Conservation (phyloP, 257 asterid species). For the Solanum raphanifolium region DNA sequence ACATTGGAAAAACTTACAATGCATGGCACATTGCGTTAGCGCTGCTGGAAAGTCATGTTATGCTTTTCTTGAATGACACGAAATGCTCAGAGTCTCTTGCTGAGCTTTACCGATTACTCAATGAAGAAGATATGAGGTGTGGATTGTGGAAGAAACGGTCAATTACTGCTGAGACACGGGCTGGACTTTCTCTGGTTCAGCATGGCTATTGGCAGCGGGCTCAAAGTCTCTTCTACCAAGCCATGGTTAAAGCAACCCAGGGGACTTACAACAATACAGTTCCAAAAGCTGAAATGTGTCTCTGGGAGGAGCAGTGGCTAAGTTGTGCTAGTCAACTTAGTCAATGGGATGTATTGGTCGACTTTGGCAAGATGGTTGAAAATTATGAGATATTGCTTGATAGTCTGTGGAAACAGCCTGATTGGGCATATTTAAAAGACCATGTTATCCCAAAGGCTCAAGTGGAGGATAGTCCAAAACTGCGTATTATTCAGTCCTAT, state of each 20-base stretch:
- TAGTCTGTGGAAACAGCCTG: constrained; percentile 99
- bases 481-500: constrained; percentile 88
- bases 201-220: constrained; percentile 99
- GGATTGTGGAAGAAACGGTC: constrained; percentile 98
- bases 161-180: constrained; percentile 83
- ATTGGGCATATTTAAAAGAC: constrained; percentile 87
- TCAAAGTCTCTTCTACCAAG: constrained; percentile 91
- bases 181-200: constrained; percentile 97
- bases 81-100: constrained; percentile 98
- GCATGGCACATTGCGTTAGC: constrained; percentile 96
- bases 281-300: constrained; percentile 99
- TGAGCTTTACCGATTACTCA: constrained; percentile 92
- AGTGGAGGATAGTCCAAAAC: constrained; percentile 94
- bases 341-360: constrained; percentile 95
- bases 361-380: constrained; percentile 86
- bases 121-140: constrained; percentile 99
- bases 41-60: constrained; percentile 93
- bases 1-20: constrained; percentile 93
- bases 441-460: constrained; percentile 95
- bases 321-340: constrained; percentile 90
- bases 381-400: constrained; percentile 92
- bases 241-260: constrained; percentile 98
- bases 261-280: constrained; percentile 94
- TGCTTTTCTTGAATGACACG: constrained; percentile 83
- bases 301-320: constrained; percentile 99